phyloP scores from a whole-genome alignment of 2,329 filamentous ascomycete species.

The Nannizziopsis barbatae region DNA sequence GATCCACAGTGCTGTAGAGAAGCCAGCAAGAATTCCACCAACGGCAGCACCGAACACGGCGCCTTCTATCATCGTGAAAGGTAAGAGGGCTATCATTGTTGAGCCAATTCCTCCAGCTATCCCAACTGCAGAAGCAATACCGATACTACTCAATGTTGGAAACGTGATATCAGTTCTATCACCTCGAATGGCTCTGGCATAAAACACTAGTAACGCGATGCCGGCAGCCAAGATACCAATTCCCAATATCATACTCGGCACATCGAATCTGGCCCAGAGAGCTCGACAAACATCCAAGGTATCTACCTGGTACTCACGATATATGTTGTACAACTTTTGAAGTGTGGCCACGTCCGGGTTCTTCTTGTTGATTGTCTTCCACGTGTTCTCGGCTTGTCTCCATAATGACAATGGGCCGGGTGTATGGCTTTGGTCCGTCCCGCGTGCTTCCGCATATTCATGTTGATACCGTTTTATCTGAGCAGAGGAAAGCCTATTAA shows the following conservation, averaged over 20 bases:
- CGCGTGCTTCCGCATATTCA: slow-evolving; percentile 64
- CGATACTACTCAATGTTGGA: slow-evolving; percentile 42
- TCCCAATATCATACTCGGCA: slow-evolving; percentile 73
- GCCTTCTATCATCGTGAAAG: slow-evolving; percentile 25
- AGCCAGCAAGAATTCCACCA: slow-evolving; percentile 36
- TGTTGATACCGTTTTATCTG: slow-evolving; percentile 83
- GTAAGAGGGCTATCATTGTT: slow-evolving; percentile 20
- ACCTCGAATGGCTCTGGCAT: slow-evolving; percentile 49
- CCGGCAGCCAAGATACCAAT: slow-evolving; percentile 58
- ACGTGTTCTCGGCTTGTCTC: slow-evolving; percentile 46
- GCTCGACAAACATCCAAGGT: slow-evolving; percentile 69
- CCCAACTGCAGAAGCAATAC: slow-evolving; percentile 40
- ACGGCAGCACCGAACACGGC: slow-evolving; percentile 33
- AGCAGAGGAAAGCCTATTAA: slow-evolving; percentile 65
- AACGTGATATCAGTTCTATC: slow-evolving; percentile 46
- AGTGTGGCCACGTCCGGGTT: slow-evolving; percentile 30
- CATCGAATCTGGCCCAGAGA: slow-evolving; percentile 86
- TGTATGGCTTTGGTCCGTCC: slow-evolving; percentile 51
- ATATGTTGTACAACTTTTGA: slow-evolving; percentile 44
- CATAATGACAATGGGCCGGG: slow-evolving; percentile 49
- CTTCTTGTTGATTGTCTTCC: slow-evolving; percentile 34
- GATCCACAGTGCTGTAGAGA: slow-evolving; percentile 31
- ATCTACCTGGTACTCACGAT: slow-evolving; percentile 62
- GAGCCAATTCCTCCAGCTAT: slow-evolving; percentile 23
- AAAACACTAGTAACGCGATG: slow-evolving; percentile 59